phyloP scores from a whole-genome alignment of 257 asterid species.

The Linderniella brevidens region DNA sequence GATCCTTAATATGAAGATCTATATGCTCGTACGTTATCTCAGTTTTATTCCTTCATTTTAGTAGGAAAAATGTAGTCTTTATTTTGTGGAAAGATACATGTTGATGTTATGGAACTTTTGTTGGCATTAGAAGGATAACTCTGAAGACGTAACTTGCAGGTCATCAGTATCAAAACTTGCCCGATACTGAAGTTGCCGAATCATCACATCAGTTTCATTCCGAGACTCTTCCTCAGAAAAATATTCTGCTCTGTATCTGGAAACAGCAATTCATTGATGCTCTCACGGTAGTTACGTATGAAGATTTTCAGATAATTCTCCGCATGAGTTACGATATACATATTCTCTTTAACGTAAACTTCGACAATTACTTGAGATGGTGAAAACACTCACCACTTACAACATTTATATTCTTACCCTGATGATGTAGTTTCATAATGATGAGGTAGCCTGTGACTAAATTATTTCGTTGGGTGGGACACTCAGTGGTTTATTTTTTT shows the following conservation, averaged over 20 bases:
- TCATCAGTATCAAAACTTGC: slow-evolving; percentile 22
- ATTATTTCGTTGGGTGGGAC: too few relatives aligned
- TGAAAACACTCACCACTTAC: too few relatives aligned
- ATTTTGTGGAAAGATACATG: neutral
- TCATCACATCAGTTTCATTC: slow-evolving; percentile 15
- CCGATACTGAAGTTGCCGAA: slow-evolving; percentile 21
- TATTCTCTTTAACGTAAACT: too few relatives aligned
- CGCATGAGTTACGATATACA: neutral
- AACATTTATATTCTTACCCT: too few relatives aligned
- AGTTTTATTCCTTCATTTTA: too few relatives aligned
- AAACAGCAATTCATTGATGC: slow-evolving; percentile 65
- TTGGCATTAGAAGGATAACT: neutral
- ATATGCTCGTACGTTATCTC: too few relatives aligned
- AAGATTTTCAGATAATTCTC: slow-evolving; percentile 5
- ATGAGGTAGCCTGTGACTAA: too few relatives aligned
- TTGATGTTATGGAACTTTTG: neutral
- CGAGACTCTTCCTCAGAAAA: slow-evolving; percentile 17
- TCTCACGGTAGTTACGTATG: slow-evolving; percentile 24
- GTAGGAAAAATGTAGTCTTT: neutral
- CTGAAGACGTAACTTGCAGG: slow-evolving; percentile 13
- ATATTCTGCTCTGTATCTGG: slow-evolving; percentile 36
- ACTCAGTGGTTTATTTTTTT: too few relatives aligned
- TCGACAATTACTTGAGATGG: too few relatives aligned
- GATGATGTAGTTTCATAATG: too few relatives aligned
- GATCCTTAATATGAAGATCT: neutral